Conservation (phyloP, 1,284 basidiomycete genomes). For the Leccinum pallidistipes region DNA sequence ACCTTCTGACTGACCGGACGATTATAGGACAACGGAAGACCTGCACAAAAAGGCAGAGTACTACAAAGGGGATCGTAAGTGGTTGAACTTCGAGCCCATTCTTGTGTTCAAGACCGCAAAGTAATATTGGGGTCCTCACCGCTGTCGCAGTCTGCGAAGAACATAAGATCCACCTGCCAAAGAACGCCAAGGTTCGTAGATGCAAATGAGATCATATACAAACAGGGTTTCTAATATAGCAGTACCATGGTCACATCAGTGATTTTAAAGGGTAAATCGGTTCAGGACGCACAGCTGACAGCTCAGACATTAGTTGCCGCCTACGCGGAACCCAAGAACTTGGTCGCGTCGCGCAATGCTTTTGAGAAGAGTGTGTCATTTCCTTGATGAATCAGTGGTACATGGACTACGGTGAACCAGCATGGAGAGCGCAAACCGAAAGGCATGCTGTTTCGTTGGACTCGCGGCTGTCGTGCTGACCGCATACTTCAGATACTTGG, state of each 20-base stretch:
- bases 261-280: conserved; percentile 38
- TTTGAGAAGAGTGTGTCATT: conserved; percentile 90
- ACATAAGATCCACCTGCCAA: too few species aligned
- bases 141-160: too few species aligned
- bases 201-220: conserved; percentile 95
- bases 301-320: conserved; percentile 76
- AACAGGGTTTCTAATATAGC: too few species aligned
- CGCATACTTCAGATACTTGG: conserved; percentile 58
- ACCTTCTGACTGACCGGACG: too few species aligned
- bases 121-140: too few species aligned
- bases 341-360: conserved; percentile 85
- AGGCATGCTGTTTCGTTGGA: conserved; percentile 60
- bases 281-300: conserved; percentile 88
- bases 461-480: background rate
- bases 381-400: conserved; percentile 99
- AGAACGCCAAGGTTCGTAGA: conserved; percentile 78
- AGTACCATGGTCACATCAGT: too few species aligned
- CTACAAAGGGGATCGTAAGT: too few species aligned
- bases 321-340: conserved; percentile 95
- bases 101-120: too few species aligned
- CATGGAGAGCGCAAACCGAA: conserved; percentile 89
- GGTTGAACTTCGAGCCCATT: too few species aligned
- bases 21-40: too few species aligned
- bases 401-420: conserved; percentile 92
- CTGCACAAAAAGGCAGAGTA: too few species aligned